phyloP scores from a whole-genome alignment of 2,329 filamentous ascomycete species.

The Piedraia hortae region DNA sequence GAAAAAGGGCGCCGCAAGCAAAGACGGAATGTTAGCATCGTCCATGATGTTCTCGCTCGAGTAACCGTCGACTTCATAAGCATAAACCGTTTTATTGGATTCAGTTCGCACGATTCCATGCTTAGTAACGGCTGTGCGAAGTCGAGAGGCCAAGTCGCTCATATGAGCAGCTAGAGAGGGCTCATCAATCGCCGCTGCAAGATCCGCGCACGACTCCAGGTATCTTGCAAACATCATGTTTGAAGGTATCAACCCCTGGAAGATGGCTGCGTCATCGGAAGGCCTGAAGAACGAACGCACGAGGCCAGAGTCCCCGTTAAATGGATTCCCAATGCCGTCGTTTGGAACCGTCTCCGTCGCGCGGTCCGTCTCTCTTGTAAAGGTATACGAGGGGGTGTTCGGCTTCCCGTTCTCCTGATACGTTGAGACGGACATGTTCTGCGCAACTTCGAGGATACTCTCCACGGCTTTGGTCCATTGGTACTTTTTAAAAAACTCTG shows the following conservation, averaged over 20 bases:
- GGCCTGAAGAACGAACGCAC: slow-evolving; percentile 23
- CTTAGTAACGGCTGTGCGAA: slow-evolving; percentile 18
- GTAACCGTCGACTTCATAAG: slow-evolving; percentile 23
- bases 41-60: slow-evolving; percentile 21
- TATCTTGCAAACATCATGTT: slow-evolving; percentile 49
- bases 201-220: slow-evolving; percentile 24
- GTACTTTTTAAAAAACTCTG: slow-evolving; percentile 21
- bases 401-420: slow-evolving; percentile 21
- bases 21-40: slow-evolving; percentile 41
- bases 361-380: slow-evolving; percentile 16
- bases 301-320: slow-evolving; percentile 21
- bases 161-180: slow-evolving; percentile 26
- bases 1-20: slow-evolving; percentile 36
- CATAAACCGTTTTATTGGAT: slow-evolving; percentile 17
- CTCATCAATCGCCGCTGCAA: slow-evolving; percentile 24
- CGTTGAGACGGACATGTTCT: slow-evolving; percentile 21
- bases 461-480: slow-evolving; percentile 21
- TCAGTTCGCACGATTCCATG: slow-evolving; percentile 16
- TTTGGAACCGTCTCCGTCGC: slow-evolving; percentile 26
- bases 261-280: slow-evolving; percentile 23
- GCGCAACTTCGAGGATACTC: slow-evolving; percentile 17
- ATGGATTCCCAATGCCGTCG: slow-evolving; percentile 23
- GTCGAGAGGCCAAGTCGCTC: slow-evolving; percentile 23
- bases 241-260: slow-evolving; percentile 21
- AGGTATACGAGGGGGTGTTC: slow-evolving; percentile 18